phyloP scores from a whole-genome alignment of 495 filamentous ascomycete genomes.

The Corynascus novoguineensis region DNA sequence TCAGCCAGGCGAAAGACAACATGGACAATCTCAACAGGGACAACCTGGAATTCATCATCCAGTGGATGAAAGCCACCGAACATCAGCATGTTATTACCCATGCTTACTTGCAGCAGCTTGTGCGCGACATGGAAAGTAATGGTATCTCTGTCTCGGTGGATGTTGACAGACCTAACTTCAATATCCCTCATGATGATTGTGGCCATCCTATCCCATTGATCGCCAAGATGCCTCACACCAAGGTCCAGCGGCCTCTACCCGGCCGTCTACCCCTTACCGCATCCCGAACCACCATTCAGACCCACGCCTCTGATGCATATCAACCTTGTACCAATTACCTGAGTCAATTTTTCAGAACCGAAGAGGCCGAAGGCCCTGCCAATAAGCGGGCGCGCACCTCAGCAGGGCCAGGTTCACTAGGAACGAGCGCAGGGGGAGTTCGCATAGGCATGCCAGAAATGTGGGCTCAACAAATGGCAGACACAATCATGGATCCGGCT shows the following conservation, averaged over 20 bases:
- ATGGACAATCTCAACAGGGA: constrained; percentile 8
- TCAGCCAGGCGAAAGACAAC: constrained; percentile 31
- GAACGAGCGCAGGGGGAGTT: too few relatives aligned
- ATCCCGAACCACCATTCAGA: constrained; percentile 17
- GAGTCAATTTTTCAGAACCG: neutral
- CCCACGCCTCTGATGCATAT: too few relatives aligned
- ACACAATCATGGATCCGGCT: neutral
- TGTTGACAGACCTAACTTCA: neutral
- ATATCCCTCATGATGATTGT: neutral
- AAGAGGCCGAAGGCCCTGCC: neutral
- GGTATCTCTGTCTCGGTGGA: constrained; percentile 23
- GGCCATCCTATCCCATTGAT: constrained; percentile 38
- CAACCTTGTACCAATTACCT: neutral
- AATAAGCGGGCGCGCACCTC: constrained; percentile 13
- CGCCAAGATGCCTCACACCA: constrained; percentile 30
- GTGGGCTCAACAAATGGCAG: neutral
- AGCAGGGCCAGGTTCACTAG: neutral
- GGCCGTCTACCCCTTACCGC: constrained; percentile 32
- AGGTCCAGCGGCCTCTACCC: constrained; percentile 32
- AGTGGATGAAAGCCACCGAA: constrained; percentile 35
- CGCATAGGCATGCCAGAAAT: neutral
- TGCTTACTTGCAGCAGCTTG: constrained; percentile 37
- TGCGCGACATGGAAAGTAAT: constrained; percentile 37
- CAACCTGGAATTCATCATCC: constrained; percentile 39
- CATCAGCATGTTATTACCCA: constrained; percentile 35